Conservation (phyloP, 495 filamentous ascomycete species). For the Lindgomyces ingoldianus region DNA sequence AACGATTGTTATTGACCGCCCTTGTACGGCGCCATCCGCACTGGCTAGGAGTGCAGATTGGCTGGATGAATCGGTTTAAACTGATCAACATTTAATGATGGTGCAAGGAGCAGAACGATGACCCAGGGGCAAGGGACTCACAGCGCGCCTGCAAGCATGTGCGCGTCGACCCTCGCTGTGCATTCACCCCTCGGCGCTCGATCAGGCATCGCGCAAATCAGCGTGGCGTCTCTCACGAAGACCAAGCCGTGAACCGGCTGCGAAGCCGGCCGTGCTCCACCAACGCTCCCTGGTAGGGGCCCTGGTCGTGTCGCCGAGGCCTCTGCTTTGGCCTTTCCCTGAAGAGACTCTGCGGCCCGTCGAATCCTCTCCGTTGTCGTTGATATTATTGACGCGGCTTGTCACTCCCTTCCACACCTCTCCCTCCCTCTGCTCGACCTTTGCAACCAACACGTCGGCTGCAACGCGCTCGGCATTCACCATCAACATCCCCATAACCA, state of each 20-base stretch:
- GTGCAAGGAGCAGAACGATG: slow-evolving; percentile 20
- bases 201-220: background rate
- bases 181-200: background rate
- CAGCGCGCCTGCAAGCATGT: slow-evolving; percentile 14
- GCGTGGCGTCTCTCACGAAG: slow-evolving; percentile 9
- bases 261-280: background rate
- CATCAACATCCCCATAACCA: background rate
- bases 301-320: slow-evolving; percentile 15
- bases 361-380: slow-evolving; percentile 13
- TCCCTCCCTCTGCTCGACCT: background rate
- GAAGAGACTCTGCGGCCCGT: slow-evolving; percentile 13
- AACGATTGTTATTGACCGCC: background rate
- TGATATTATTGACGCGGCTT: slow-evolving; percentile 14
- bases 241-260: background rate
- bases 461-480: too few species aligned
- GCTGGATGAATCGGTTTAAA: slow-evolving; percentile 16
- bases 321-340: slow-evolving; percentile 9
- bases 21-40: slow-evolving; percentile 12
- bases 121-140: background rate
- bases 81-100: slow-evolving; percentile 20
- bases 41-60: slow-evolving; percentile 1
- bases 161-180: background rate
- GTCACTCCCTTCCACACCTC: background rate
- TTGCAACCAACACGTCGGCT: too few species aligned
- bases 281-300: slow-evolving; percentile 9